These are phyloP conservation scores for carrot (Daucus carota) DNA, from an alignment of 129 eudicot species.

Conservation along the genomic window DNA sequence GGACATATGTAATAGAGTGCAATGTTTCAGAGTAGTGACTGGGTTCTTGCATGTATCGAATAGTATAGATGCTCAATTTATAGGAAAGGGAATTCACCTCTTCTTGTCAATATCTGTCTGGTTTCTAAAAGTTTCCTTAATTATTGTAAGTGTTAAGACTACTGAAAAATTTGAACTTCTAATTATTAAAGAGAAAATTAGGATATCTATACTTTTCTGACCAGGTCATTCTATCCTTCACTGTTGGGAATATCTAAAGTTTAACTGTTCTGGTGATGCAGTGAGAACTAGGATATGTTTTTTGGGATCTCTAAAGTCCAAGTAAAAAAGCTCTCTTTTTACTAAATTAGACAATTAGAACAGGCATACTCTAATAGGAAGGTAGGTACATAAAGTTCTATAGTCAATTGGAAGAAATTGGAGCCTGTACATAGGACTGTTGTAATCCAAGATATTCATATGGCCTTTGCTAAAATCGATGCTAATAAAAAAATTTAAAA, in stretches of 20 bases:
- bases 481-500: neutral
- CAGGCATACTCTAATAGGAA: neutral
- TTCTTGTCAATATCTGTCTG: neutral
- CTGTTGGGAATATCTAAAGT: neutral
- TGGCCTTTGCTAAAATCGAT: neutral
- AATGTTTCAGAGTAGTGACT: neutral
- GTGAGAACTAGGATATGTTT: neutral
- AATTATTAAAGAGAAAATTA: too few species aligned
- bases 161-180: neutral
- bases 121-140: neutral
- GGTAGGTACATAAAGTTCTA: neutral
- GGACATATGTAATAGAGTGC: too few species aligned
- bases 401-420: neutral
- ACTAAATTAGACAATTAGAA: neutral
- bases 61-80: neutral
- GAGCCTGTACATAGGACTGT: neutral
- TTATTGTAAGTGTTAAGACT: neutral
- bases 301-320: neutral
- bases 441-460: neutral
- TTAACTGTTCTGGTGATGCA: neutral
- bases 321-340: neutral
- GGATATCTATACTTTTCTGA: neutral
- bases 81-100: neutral
- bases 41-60: neutral
- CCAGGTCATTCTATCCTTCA: neutral